Conservation (phyloP, 1,284 basidiomycete species). For the Ustilago crameri region DNA sequence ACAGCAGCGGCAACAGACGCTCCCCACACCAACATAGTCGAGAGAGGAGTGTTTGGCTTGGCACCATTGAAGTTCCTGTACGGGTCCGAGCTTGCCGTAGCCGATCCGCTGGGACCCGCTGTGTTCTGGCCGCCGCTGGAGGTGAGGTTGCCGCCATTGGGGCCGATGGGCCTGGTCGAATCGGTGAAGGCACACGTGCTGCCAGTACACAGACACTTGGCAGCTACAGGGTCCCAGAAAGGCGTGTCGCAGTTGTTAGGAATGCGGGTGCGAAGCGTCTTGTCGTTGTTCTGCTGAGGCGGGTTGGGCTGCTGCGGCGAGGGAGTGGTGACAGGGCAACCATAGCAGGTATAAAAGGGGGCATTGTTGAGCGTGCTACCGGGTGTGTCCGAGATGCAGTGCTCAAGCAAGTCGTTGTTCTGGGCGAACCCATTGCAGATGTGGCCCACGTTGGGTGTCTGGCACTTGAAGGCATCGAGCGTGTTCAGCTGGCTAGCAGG, state of each 20-base stretch:
- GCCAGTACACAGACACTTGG: conserved; percentile 58
- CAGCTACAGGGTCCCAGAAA: conserved; percentile 61
- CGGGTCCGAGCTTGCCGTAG: conserved; percentile 33
- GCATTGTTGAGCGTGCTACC: conserved; percentile 61
- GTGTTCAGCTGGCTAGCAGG: conserved; percentile 63
- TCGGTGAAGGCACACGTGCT: conserved; percentile 52
- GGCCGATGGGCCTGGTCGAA: conserved; percentile 56
- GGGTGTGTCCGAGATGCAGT: conserved; percentile 59
- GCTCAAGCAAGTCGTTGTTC: conserved; percentile 55
- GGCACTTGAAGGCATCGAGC: conserved; percentile 61
- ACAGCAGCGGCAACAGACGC: conserved; percentile 17
- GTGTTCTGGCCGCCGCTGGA: conserved; percentile 37
- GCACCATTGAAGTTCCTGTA: conserved; percentile 40
- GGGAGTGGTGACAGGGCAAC: conserved; percentile 56
- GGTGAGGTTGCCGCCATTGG: conserved; percentile 51
- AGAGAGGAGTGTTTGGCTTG: neutral
- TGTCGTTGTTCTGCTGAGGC: conserved; percentile 61
- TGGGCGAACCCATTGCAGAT: conserved; percentile 61
- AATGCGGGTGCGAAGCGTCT: conserved; percentile 54
- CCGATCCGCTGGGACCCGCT: conserved; percentile 8
- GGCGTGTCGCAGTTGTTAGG: conserved; percentile 57
- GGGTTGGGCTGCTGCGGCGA: conserved; percentile 61
- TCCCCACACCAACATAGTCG: conserved; percentile 21
- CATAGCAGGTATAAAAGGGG: conserved; percentile 64
- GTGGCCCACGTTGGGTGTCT: conserved; percentile 48